phyloP scores from a whole-genome alignment of 2,329 filamentous ascomycete species.

The Trichoderma breve region DNA sequence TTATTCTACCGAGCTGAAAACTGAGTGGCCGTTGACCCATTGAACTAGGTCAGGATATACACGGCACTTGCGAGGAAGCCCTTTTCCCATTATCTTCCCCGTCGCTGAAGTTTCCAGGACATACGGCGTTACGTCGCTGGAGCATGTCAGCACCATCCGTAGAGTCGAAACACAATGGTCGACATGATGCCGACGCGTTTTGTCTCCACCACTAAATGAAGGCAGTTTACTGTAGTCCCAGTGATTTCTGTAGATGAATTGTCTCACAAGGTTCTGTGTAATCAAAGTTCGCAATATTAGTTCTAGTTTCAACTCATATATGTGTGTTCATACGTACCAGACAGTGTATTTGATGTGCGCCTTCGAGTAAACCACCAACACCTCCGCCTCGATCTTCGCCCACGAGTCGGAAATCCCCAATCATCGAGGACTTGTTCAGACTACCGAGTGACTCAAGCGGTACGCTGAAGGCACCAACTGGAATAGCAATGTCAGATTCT shows the following conservation, averaged over 20 bases:
- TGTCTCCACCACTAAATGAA: neutral
- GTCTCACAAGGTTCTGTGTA: neutral
- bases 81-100: neutral
- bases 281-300: neutral
- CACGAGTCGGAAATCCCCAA: neutral
- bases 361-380: neutral
- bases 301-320: accelerated
- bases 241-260: neutral
- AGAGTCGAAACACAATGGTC: neutral
- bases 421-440: neutral
- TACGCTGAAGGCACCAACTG: neutral
- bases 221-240: neutral
- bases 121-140: neutral
- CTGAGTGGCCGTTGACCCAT: neutral
- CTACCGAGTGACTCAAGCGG: neutral
- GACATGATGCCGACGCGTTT: neutral
- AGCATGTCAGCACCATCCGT: neutral
- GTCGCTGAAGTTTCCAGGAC: neutral
- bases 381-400: neutral
- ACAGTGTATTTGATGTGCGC: neutral
- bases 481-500: neutral
- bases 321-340: neutral
- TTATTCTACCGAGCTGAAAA: neutral
- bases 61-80: neutral
- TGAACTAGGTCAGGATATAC: neutral